Percentiles rank a stretch among this genome's conserved stretches.
Conservation (phyloP, 2,329 filamentous ascomycete species). For the Fusarium sp. region DNA sequence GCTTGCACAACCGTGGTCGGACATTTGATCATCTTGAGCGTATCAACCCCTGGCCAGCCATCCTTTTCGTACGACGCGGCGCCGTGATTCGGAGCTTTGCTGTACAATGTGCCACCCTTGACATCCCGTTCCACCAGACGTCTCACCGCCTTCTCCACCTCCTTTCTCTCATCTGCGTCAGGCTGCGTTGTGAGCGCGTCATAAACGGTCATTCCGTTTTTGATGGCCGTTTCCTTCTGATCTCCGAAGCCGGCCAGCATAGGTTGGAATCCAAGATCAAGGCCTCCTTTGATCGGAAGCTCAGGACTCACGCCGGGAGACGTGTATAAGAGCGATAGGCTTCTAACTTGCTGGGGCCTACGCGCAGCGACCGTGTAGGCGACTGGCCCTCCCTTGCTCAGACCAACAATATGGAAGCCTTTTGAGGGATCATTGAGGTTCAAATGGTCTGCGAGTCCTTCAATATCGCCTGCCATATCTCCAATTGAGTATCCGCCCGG, state of each 20-base stretch:
- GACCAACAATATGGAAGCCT: constrained; percentile 43
- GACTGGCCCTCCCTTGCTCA: constrained; percentile 45
- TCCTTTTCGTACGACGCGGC: constrained; percentile 35
- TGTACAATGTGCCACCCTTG: constrained; percentile 43
- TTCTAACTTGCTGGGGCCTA: constrained; percentile 30
- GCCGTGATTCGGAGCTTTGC: constrained; percentile 45
- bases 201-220: neutral
- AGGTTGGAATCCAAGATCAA: neutral
- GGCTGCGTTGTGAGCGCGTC: constrained; percentile 27
- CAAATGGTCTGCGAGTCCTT: constrained; percentile 45
- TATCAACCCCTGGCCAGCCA: constrained; percentile 41
- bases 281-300: constrained; percentile 6
- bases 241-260: neutral
- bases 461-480: constrained; percentile 46
- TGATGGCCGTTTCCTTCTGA: constrained; percentile 4
- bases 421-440: constrained; percentile 15
- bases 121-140: constrained; percentile 23
- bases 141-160: neutral
- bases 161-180: constrained; percentile 8
- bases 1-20: constrained; percentile 47
- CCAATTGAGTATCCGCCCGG: constrained; percentile 41
- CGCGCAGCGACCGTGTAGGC: constrained; percentile 39
- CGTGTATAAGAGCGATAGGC: constrained; percentile 42
- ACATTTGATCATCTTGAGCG: constrained; percentile 40
- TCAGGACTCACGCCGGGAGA: constrained; percentile 37